Base-by-base conservation (phyloP, 202 grass and related monocot species). In the Setaria italica region DNA sequence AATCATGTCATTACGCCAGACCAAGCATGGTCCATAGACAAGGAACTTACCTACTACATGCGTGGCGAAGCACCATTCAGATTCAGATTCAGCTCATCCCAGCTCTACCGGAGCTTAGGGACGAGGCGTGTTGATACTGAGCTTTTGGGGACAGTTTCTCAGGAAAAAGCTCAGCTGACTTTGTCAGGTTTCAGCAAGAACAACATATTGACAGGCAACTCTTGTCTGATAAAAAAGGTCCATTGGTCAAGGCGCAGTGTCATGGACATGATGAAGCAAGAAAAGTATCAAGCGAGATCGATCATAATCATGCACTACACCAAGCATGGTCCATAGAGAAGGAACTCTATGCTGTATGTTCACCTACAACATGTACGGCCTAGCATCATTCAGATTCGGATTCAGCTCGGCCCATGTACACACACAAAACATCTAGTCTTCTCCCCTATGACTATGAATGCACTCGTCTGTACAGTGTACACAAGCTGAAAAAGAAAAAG, bases 401-500 rank as follows among this genome's bases (percentile, higher is more conserved):
- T 63, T 56, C 72, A 75, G 72, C 72, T 75, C 32, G 2, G 72
- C 37, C 67, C 54, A 50, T 46, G 29, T 55, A 80, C 76, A 74
- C 4, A 19, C 30, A 53, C 46, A 84, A 76, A 70, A 72, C 76
- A 76, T 91, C 70, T 87, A 80, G 7, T 59, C 11, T 55, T 76
- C 19, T 91, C 62, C 13, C 70, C 76, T 81, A 34, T 69, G 74
- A 33, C 5, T 67, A 62, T 25, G 25, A 63, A 68, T 62, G 37
- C 80, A 55, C 76, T 74, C 80, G 32, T 76, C 46, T 81, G 55
- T 58, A 20, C 19, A 20, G 17, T 88, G 85, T 91, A 85, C 77
- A 88, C 41, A 80, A 79, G 15, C 59, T 81, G 71, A 58, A 70
- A 32, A 37, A 57, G 25, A 64, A 32, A 37, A 78, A 41, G 20